phyloP scores from a whole-genome alignment of 176 grass and related monocot species.

The Musa beccarii region DNA sequence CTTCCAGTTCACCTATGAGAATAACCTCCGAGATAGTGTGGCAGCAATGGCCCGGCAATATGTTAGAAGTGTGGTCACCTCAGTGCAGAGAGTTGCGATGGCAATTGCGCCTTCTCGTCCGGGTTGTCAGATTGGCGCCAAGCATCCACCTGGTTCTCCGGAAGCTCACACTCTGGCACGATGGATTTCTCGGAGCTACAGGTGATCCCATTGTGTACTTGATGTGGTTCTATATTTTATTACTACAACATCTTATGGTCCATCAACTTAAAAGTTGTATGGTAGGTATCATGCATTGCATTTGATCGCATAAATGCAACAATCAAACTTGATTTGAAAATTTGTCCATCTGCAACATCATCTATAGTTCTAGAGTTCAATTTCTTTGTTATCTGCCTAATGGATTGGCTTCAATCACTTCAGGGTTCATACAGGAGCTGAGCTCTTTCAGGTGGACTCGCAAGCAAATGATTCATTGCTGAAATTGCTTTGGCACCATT shows the following conservation, averaged over 20 bases:
- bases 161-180: constrained; percentile 70
- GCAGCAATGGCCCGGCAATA: constrained; percentile 80
- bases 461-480: constrained; percentile 30
- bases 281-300: no score
- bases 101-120: constrained; percentile 53
- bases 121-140: constrained; percentile 40
- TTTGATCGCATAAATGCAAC: no score
- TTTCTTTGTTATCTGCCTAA: no score
- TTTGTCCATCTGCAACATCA: no score
- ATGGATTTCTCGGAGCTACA: constrained; percentile 95
- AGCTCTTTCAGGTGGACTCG: no score
- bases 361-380: no score
- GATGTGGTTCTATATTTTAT: no score
- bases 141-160: constrained; percentile 64
- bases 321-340: no score
- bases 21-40: constrained; percentile 78
- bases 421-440: no score
- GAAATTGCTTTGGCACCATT: constrained; percentile 93
- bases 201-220: constrained; percentile 13
- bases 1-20: constrained; percentile 91
- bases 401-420: no score
- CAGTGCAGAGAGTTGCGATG: constrained; percentile 87
- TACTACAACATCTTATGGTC: no score
- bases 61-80: constrained; percentile 69
- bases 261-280: no score